Conservation (phyloP, 345 rosid species). For the Eucalyptus lansdowneana region DNA sequence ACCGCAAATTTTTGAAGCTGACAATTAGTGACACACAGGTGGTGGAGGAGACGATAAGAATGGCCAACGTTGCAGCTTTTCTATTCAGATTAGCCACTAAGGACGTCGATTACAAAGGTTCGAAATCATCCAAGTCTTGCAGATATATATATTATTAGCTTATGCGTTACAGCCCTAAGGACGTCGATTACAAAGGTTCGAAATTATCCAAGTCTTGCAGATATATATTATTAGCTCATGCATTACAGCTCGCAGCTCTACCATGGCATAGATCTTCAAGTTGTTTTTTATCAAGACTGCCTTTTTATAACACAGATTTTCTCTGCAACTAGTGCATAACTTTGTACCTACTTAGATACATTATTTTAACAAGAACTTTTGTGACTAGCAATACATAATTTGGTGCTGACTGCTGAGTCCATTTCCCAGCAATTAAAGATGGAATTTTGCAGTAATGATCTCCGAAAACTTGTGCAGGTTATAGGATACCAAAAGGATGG, state of each 20-base stretch:
- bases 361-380: background rate
- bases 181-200: background rate
- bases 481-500: slow-evolving; percentile 29
- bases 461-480: slow-evolving; percentile 1
- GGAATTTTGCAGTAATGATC: background rate
- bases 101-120: slow-evolving; percentile 3
- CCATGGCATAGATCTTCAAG: background rate
- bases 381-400: background rate
- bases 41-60: slow-evolving; percentile 29
- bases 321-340: background rate
- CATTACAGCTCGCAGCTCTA: background rate
- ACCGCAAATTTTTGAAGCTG: background rate
- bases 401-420: background rate
- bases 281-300: background rate
- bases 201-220: background rate
- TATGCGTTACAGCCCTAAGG: background rate
- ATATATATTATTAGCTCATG: background rate
- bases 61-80: slow-evolving; percentile 11
- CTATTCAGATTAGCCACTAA: background rate
- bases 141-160: too few species aligned
- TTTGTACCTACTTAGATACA: slow-evolving; percentile 12
- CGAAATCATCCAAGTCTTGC: background rate
- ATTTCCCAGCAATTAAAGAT: background rate
- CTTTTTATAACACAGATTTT: background rate
- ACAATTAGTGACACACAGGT: background rate